phyloP scores from a whole-genome alignment of 1,139 yeast species.

The Geotrichum candidum region DNA sequence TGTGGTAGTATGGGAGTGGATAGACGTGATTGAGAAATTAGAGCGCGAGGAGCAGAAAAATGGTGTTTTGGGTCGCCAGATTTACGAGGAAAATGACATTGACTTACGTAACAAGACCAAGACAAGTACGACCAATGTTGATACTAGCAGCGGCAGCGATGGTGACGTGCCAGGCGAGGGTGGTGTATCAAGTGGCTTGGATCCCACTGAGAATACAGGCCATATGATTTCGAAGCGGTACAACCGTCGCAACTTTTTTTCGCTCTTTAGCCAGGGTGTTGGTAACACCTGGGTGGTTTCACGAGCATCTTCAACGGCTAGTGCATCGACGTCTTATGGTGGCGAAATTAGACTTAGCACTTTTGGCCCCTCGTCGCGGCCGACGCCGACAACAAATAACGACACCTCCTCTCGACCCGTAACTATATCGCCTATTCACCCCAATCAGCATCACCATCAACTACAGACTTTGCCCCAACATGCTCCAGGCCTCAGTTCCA shows the following conservation, averaged over 20 bases:
- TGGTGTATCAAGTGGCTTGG: neutral
- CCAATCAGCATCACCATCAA: neutral
- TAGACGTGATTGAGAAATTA: slow-evolving; percentile 58
- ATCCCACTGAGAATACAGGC: neutral
- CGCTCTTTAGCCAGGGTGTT: slow-evolving; percentile 1
- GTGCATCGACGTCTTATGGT: slow-evolving; percentile 16
- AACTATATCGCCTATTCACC: slow-evolving; percentile 1
- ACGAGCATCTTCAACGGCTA: slow-evolving; percentile 12
- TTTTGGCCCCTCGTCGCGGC: neutral
- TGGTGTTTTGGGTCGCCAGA: slow-evolving; percentile 74
- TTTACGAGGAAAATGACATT: slow-evolving; percentile 50
- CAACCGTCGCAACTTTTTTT: slow-evolving; percentile 9
- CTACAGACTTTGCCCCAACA: neutral
- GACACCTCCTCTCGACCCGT: neutral
- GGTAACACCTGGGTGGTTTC: slow-evolving; percentile 14
- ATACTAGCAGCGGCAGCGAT: neutral
- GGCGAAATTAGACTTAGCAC: slow-evolving; percentile 8
- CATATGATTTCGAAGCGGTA: slow-evolving; percentile 5
- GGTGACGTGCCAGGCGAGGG: neutral
- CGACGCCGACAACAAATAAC: slow-evolving; percentile 1
- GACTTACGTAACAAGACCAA: neutral
- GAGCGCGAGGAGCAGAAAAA: slow-evolving; percentile 65
- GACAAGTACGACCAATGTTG: neutral
- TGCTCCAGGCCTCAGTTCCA: neutral
- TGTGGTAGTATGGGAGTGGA: slow-evolving; percentile 92